A percentile compares a stretch with the other conserved stretches of the same genome.
These are phyloP conservation scores for Trichoderma aggressivum DNA, from an alignment of 2,329 filamentous ascomycete genomes.

Conservation along the genomic window DNA sequence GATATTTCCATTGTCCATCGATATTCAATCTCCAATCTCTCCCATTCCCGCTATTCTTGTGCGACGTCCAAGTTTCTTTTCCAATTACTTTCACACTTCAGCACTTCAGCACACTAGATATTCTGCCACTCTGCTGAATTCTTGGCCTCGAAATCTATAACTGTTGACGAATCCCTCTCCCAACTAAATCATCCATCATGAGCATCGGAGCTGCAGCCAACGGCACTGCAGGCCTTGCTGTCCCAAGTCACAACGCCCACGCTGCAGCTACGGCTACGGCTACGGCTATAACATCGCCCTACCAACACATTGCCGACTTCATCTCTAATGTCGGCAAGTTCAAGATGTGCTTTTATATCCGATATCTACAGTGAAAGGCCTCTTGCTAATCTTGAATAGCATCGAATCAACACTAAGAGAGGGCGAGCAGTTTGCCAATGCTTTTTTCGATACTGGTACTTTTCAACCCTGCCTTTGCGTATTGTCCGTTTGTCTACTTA, in stretches of 20 bases:
- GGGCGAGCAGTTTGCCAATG: slow-evolving; percentile 45
- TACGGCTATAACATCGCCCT: not conserved
- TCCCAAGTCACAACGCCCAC: not conserved
- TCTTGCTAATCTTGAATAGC: not conserved
- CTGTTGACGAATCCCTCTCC: not conserved
- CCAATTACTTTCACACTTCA: not conserved
- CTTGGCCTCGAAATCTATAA: not conserved
- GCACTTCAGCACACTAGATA: not conserved
- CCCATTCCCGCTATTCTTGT: not conserved
- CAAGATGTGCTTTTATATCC: not conserved
- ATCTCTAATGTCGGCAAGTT: not conserved
- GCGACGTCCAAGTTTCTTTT: not conserved
- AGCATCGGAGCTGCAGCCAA: not conserved
- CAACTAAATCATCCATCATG: not conserved
- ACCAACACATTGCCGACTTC: not conserved
- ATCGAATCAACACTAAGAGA: slow-evolving; percentile 24
- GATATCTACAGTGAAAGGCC: not conserved
- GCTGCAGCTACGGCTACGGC: not conserved
- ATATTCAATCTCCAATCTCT: not conserved
- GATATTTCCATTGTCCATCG: not conserved
- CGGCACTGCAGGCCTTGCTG: not conserved
- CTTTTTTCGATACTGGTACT: slow-evolving; percentile 66
- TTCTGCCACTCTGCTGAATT: not conserved
- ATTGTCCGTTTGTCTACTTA: not conserved
- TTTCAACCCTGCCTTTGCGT: not conserved